Evolutionary conservation across 1,139 yeast genomes (phyloP).

Genomic region (Candida smagusa): DNA sequence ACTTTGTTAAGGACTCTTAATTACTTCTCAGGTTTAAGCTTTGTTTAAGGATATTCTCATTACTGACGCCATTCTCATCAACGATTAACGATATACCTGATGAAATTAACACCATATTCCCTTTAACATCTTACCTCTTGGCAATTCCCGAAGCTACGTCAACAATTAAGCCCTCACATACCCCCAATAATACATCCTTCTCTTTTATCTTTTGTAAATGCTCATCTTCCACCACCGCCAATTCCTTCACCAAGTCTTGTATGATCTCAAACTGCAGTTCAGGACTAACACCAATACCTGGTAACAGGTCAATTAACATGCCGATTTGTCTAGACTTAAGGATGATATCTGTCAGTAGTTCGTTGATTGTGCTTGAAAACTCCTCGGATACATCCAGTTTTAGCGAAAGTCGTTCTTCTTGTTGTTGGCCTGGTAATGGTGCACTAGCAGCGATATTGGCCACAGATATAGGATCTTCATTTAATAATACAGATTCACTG

Average conservation of each 20-base stretch:
- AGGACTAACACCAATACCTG: conserved; percentile 88
- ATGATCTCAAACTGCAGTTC: conserved; percentile 68
- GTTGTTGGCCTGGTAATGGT: conserved; percentile 49
- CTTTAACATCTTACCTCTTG: conserved; percentile 19
- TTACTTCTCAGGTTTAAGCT: no score
- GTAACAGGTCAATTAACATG: conserved; percentile 80
- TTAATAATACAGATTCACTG: conserved; percentile 38
- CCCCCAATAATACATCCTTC: conserved; percentile 61
- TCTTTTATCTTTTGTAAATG: conserved; percentile 57
- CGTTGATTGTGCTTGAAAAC: conserved; percentile 61
- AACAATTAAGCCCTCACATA: conserved; percentile 69
- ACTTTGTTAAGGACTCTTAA: no score
- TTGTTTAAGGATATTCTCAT: no score
- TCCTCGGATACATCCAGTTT: conserved; percentile 12
- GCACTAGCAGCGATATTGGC: conserved; percentile 44
- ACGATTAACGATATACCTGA: no score
- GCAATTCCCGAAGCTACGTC: conserved; percentile 58
- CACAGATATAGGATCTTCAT: conserved; percentile 37
- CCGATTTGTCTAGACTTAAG: conserved; percentile 83
- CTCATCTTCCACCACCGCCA: conserved; percentile 59
- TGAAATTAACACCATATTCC: not conserved
- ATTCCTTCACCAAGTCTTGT: conserved; percentile 58
- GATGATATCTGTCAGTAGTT: conserved; percentile 78
- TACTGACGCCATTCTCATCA: no score
- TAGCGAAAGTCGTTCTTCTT: conserved; percentile 20